Evolutionary conservation across 139 green algal species (phyloP), one percentile per base, ranked within the genome.

Genomic region (Chlorella sorokiniana): DNA sequence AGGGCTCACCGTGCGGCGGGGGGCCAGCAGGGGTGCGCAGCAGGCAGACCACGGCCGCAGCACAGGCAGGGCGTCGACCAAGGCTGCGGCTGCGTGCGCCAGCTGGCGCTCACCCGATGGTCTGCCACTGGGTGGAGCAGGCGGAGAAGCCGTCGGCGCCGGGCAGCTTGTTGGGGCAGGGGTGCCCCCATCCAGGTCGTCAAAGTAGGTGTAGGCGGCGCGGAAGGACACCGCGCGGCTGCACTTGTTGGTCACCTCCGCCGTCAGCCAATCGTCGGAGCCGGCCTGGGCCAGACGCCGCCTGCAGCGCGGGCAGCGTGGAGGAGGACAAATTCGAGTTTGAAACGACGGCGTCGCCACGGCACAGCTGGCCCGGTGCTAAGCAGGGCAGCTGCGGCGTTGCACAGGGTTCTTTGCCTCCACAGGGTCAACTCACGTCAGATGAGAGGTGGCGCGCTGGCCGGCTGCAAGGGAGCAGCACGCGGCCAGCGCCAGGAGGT

Each of bases 101-200:
- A 23, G 67, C 27, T 27, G 6, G 69, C 69, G 23, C 71, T 40
- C 73, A 79, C 73, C 35, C 27, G 14, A 79, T 42, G 38, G 40
- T 52, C 10, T 45, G 10, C 73, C 73, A 79, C 27, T 69, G 27
- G 35, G 25, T 79, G 22, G 54, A 44, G 73, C 73, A 79, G 54
- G 41, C 23, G 73, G 5, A 10, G 0, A 77, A 38, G 8, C 38
- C 71, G 9, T 37, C 23, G 5, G 52, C 4, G 22, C 14, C 22
- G 18, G 71, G 0, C 35, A 45, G 31, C 1, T 38, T 31, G 35
- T 44, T 44, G 51, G 73, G 73, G 73, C 73, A 79, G 16, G 73
- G 33, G 35, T 51, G 73, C 2, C 73, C 73, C 69, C 31, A 38
- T 79, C 73, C 38, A 42, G 20, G 9, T 51, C 54, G n/a, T 37